phyloP scores from a whole-genome alignment of 805 yeast genomes.

The Saccharomyces mikatae region DNA sequence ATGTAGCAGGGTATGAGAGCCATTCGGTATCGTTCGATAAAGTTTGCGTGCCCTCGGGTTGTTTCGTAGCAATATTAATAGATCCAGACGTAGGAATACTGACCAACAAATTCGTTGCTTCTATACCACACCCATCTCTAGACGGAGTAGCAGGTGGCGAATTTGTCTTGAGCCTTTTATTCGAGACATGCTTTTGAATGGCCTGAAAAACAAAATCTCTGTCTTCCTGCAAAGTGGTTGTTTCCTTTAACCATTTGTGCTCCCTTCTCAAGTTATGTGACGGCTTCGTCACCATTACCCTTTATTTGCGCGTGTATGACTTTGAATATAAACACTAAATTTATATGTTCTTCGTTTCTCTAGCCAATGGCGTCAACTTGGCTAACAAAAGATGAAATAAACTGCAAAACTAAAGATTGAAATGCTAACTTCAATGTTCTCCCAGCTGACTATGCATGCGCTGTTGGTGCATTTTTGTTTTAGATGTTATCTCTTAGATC shows the following conservation, averaged over 20 bases:
- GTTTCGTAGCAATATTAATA: not conserved
- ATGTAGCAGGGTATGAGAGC: not conserved
- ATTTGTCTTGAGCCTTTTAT: constrained; percentile 6
- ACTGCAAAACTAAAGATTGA: not conserved
- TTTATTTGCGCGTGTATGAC: not conserved
- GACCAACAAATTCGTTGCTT: not conserved
- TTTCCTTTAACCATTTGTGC: constrained; percentile 27
- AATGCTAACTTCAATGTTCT: not conserved
- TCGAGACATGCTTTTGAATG: constrained; percentile 10
- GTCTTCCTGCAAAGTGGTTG: constrained; percentile 12
- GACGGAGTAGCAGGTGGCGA: not conserved
- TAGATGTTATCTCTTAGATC: not conserved
- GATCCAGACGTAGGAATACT: not conserved
- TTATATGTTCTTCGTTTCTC: not conserved
- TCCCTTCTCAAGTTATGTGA: constrained; percentile 31
- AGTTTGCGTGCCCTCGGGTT: constrained; percentile 1
- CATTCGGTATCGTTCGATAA: not conserved
- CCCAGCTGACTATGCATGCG: not conserved
- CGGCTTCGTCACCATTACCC: constrained; percentile 23
- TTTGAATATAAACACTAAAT: not conserved
- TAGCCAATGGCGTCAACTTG: not conserved
- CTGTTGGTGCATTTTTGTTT: not conserved
- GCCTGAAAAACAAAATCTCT: constrained; percentile 11
- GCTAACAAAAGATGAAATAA: not conserved
- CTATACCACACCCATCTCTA: not conserved